Evolutionary conservation across 1,139 yeast genomes (phyloP), one percentile per base, ranked within the genome.

Genomic region (Candida mesenterica): DNA sequence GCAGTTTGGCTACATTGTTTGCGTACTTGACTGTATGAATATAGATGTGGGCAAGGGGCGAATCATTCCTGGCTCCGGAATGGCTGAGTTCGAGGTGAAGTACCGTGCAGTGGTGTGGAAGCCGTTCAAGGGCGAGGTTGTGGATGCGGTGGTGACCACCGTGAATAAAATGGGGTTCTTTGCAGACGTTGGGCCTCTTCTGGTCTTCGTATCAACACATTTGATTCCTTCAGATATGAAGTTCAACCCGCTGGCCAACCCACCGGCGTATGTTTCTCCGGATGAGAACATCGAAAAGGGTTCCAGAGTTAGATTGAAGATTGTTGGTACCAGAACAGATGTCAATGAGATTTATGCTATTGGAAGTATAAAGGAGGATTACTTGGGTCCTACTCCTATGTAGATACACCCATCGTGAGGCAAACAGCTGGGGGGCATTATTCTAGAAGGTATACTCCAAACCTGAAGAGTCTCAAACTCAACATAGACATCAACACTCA

Each of bases 111-210:
- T 92, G 42, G 97, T 92, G 23, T 92, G 97, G 95, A 84, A 94
- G 55, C 98, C 99, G 2, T 94, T 92, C 66, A 92, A 90, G 62
- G 97, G 97, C 22, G 98, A 92, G 62, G 98, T 92, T 4, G 97
- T 92, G 22, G 98, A 92, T 61, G 98, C 95, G 3, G 81, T 90
- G 27, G 98, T 92, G 15, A 84, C 96, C 12, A 86, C 90, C 26
- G 97, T 95, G 38, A 88, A 90, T 57, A 88, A 88, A 56, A 85
- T 92, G 83, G 99, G 99, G 10, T 89, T 92, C 50, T 92, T 92
- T 58, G 97, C 96, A 27, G 97, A 92, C 59, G 98, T 92, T 19
- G 99, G 98, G 0, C 99, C 99, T 7, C 71, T 92, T 55, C 82
- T 92, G 22, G 97, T 92, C 31, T 94, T 92, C 62, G 95, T 92